Percentiles rank a stretch among this genome's conserved stretches.
These are phyloP conservation scores for Cutaneotrichosporon sp. DNA, from an alignment of 1,284 basidiomycete species.

Conservation along the genomic window DNA sequence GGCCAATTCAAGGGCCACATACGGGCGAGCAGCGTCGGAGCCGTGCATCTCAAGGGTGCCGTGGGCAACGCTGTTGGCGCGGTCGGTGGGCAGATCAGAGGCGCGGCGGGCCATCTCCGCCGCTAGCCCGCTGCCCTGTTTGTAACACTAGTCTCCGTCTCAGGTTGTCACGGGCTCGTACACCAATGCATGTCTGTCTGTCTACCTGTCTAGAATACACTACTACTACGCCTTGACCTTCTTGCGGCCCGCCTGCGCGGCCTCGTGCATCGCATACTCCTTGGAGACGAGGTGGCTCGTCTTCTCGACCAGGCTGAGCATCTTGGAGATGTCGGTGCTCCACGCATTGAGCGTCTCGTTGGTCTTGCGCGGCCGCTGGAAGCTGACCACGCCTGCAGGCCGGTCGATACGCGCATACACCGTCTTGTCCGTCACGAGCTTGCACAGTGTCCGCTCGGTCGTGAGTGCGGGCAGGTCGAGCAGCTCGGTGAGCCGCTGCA, in stretches of 20 bases:
- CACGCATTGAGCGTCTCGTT: slow-evolving; percentile 96
- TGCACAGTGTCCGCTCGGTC: slow-evolving; percentile 84
- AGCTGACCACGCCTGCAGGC: slow-evolving; percentile 84
- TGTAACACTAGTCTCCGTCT: background rate
- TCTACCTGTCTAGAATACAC: slow-evolving; percentile 9
- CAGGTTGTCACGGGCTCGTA: background rate
- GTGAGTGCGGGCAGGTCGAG: slow-evolving; percentile 80
- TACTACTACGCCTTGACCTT: slow-evolving; percentile 35
- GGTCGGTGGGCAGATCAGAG: slow-evolving; percentile 12
- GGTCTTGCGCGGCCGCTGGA: slow-evolving; percentile 70
- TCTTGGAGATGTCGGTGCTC: slow-evolving; percentile 91
- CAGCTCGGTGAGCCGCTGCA: slow-evolving; percentile 77
- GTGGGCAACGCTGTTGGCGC: background rate
- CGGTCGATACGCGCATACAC: slow-evolving; percentile 94
- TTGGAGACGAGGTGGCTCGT: slow-evolving; percentile 59
- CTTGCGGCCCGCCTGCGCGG: slow-evolving; percentile 40
- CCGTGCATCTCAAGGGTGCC: background rate
- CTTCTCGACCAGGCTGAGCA: slow-evolving; percentile 60
- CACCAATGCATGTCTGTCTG: slow-evolving; percentile 10
- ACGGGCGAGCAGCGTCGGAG: background rate
- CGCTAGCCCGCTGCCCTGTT: slow-evolving; percentile 2
- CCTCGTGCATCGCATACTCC: slow-evolving; percentile 54
- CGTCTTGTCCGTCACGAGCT: slow-evolving; percentile 85
- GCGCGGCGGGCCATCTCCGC: slow-evolving; percentile 25
- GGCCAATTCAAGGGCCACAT: slow-evolving; percentile 20